Percentiles rank a stretch among this genome's conserved stretches.
phyloP scores from a whole-genome alignment of 2,329 filamentous ascomycete species.

The Thelonectria rubi region DNA sequence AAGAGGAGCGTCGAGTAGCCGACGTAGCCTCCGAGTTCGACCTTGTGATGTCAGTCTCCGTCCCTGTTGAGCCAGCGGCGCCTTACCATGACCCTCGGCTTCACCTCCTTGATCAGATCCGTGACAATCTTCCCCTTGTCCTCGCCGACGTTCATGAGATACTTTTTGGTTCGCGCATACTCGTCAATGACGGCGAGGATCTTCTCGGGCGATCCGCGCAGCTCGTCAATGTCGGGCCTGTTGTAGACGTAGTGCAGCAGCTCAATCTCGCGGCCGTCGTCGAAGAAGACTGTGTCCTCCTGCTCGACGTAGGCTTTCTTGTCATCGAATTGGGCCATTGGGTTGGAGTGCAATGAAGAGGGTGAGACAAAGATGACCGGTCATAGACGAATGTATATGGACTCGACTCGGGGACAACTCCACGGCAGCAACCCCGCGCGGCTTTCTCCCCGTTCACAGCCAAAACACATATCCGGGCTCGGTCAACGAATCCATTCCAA shows the following conservation, averaged over 20 bases:
- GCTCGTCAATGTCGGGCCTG: slow-evolving; percentile 67
- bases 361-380: no score
- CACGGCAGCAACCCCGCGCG: slow-evolving; percentile 24
- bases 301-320: slow-evolving; percentile 54
- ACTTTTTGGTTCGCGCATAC: slow-evolving; percentile 67
- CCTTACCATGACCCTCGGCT: slow-evolving; percentile 69
- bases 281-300: slow-evolving; percentile 57
- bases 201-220: slow-evolving; percentile 69
- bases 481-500: no score
- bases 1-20: slow-evolving; percentile 85
- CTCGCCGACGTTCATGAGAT: slow-evolving; percentile 83
- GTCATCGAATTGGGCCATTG: slow-evolving; percentile 47
- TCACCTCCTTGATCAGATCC: slow-evolving; percentile 71
- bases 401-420: slow-evolving; percentile 17
- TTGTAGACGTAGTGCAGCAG: slow-evolving; percentile 75
- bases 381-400: no score
- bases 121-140: slow-evolving; percentile 77
- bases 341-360: no score
- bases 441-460: slow-evolving; percentile 28
- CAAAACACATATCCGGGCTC: background rate
- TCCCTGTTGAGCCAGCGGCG: no score
- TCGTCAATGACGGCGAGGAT: slow-evolving; percentile 77
- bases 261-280: slow-evolving; percentile 79
- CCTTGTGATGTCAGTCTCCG: slow-evolving; percentile 38
- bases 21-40: slow-evolving; percentile 83